A percentile compares a stretch with the other conserved stretches of the same genome.
Conservation (phyloP, 2,329 filamentous ascomycete genomes). For the Neocatenulostroma microsporum region DNA sequence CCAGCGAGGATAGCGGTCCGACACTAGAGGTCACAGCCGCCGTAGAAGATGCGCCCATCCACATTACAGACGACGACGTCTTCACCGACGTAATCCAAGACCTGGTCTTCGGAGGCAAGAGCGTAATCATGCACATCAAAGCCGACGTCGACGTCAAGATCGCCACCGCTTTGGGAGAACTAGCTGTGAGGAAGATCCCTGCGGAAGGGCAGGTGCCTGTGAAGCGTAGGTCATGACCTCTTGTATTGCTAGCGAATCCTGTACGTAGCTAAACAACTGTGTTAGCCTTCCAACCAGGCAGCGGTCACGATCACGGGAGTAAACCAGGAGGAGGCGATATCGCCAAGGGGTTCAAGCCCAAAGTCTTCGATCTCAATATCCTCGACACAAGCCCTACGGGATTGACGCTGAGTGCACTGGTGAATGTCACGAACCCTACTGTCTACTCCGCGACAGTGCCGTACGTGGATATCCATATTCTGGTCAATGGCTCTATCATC, state of each 20-base stretch:
- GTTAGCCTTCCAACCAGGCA: conserved; percentile 3
- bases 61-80: conserved; percentile 71
- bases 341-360: conserved; percentile 43
- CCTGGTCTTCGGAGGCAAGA: conserved; percentile 64
- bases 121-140: conserved; percentile 64
- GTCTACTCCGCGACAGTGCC: conserved; percentile 77
- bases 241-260: conserved; percentile 1
- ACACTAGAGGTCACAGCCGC: conserved; percentile 65
- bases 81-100: conserved; percentile 75
- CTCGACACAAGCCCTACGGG: conserved; percentile 63
- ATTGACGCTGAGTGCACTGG: conserved; percentile 59
- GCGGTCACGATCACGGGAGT: not conserved
- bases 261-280: conserved; percentile 8
- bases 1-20: conserved; percentile 41
- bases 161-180: conserved; percentile 69
- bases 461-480: conserved; percentile 66
- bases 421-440: conserved; percentile 88
- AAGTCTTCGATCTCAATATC: conserved; percentile 64
- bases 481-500: conserved; percentile 64
- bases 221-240: conserved; percentile 67
- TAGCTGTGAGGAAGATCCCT: conserved; percentile 76
- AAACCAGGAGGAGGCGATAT: conserved; percentile 7
- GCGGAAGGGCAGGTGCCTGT: conserved; percentile 76
- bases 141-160: conserved; percentile 78
- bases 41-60: conserved; percentile 70